Evolutionary conservation across 352 stramenopile species (phyloP).

Genomic region (Phytophthora capsici): DNA sequence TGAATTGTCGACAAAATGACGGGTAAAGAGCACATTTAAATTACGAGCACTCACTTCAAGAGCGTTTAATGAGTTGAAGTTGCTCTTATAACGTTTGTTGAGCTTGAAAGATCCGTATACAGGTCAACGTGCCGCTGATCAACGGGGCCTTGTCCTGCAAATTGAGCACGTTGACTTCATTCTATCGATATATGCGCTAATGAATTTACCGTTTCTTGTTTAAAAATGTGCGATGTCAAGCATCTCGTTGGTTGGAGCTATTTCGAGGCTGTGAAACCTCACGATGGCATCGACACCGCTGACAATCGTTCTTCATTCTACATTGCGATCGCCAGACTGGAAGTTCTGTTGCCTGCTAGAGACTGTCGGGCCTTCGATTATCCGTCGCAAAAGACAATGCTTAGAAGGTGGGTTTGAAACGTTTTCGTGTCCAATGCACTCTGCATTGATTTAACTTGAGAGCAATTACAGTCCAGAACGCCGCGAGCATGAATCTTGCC

Average conservation of each 20-base stretch:
- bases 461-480: slow-evolving; percentile 36
- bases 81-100: too few relatives aligned
- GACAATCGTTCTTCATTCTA: slow-evolving; percentile 28
- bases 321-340: slow-evolving; percentile 1
- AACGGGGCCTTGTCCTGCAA: slow-evolving; percentile 10
- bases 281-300: slow-evolving; percentile 4
- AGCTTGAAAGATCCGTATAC: not conserved
- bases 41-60: too few relatives aligned
- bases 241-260: slow-evolving; percentile 23
- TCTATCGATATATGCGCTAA: not conserved
- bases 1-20: too few relatives aligned
- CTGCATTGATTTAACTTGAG: not conserved
- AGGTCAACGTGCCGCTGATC: slow-evolving; percentile 1
- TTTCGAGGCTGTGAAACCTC: slow-evolving; percentile 28
- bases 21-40: not conserved
- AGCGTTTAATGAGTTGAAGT: too few relatives aligned
- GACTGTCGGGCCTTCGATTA: too few relatives aligned
- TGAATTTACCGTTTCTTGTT: slow-evolving; percentile 19
- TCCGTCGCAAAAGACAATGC: not conserved
- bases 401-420: slow-evolving; percentile 20
- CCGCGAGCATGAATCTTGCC: slow-evolving; percentile 33
- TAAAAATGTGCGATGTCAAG: not conserved
- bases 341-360: slow-evolving; percentile 7
- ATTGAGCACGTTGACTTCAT: slow-evolving; percentile 8
- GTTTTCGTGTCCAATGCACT: too few relatives aligned